Conservation (phyloP, 768 basidiomycete genomes). For the Mycena alexandri region DNA sequence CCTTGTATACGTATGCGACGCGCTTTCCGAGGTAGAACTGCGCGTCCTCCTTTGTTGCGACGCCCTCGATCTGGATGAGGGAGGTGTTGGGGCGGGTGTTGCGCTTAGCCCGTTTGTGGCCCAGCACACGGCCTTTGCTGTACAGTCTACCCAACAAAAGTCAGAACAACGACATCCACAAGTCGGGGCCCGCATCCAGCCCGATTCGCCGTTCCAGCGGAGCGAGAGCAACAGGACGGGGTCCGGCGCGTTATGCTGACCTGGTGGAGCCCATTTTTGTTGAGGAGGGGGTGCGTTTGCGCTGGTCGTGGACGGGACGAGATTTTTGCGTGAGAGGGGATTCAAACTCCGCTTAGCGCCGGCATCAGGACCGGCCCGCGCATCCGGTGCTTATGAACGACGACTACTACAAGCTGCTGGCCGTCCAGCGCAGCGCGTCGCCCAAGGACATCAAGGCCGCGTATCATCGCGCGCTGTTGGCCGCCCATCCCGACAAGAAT, state of each 20-base stretch:
- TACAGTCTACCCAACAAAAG: constrained; percentile 78
- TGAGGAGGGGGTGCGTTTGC: background rate
- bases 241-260: too few species aligned
- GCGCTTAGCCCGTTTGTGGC: constrained; percentile 98
- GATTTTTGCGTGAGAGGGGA: too few species aligned
- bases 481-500: constrained; percentile 74
- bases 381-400: too few species aligned
- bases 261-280: constrained; percentile 35
- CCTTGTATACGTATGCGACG: constrained; percentile 98
- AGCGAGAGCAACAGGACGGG: too few species aligned
- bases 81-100: constrained; percentile 97
- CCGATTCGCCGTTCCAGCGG: background rate
- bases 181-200: constrained; percentile 19
- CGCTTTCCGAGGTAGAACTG: constrained; percentile 99
- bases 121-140: constrained; percentile 95
- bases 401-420: constrained; percentile 75
- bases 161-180: constrained; percentile 36
- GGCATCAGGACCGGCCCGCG: too few species aligned
- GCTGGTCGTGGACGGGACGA: background rate
- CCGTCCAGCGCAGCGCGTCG: constrained; percentile 63
- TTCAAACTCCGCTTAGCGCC: too few species aligned
- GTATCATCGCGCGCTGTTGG: constrained; percentile 67
- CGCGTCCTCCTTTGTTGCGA: constrained; percentile 91
- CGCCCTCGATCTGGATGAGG: constrained; percentile 97
- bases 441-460: constrained; percentile 72